Conservation (phyloP, 2,329 filamentous ascomycete genomes). For the Ceratocystis destructans region DNA sequence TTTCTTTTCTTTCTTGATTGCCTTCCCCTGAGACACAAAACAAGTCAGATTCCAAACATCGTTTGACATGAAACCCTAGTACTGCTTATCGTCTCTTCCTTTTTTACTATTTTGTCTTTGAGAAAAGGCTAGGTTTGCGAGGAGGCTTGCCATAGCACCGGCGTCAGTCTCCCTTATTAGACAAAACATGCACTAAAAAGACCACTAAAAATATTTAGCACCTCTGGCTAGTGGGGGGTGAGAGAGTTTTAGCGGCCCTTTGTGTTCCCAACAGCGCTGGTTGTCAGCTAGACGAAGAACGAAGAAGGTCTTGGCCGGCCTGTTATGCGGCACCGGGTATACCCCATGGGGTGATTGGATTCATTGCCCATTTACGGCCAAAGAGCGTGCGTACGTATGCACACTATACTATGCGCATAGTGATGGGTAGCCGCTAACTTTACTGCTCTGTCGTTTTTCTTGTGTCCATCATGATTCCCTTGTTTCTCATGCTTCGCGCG, state of each 20-base stretch:
- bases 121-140: too few relatives aligned
- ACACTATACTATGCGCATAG: too few relatives aligned
- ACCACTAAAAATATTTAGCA: background rate
- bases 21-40: background rate
- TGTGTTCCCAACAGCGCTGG: background rate
- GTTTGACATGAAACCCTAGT: conserved; percentile 3
- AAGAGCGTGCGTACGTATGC: too few relatives aligned
- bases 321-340: background rate
- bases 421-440: too few relatives aligned
- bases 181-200: background rate
- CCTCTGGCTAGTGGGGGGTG: background rate
- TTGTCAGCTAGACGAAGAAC: background rate
- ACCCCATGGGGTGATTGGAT: background rate
- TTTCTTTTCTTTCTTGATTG: background rate
- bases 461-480: too few relatives aligned
- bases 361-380: too few relatives aligned
- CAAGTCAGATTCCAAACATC: background rate
- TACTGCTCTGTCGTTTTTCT: too few relatives aligned
- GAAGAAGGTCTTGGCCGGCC: background rate
- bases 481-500: too few relatives aligned
- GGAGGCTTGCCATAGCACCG: too few relatives aligned
- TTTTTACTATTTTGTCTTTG: background rate
- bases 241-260: background rate
- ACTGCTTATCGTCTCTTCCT: background rate
- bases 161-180: background rate